phyloP scores from a whole-genome alignment of 805 yeast genomes.

The Cyberlindnera suaveolens region DNA sequence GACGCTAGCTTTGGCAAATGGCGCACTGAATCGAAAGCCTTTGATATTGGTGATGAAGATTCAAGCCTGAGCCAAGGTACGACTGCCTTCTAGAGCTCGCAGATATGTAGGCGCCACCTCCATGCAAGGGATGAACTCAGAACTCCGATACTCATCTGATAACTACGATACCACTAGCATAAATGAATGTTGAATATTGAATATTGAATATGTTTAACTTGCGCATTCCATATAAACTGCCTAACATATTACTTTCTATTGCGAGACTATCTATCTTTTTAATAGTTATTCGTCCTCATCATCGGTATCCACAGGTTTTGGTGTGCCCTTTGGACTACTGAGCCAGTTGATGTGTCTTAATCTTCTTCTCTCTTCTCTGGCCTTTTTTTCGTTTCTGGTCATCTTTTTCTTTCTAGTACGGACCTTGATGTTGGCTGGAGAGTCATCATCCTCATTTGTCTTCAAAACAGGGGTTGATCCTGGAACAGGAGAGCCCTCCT shows the following conservation, averaged over 20 bases:
- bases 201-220: not conserved
- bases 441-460: constrained; percentile 65
- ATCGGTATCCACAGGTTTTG: constrained; percentile 89
- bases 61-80: too few species aligned
- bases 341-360: constrained; percentile 92
- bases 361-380: constrained; percentile 89
- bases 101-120: too few species aligned
- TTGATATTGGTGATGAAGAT: too few species aligned
- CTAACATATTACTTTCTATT: not conserved
- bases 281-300: constrained; percentile 59
- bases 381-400: constrained; percentile 94
- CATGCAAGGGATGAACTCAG: too few species aligned
- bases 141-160: too few species aligned
- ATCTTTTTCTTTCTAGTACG: constrained; percentile 91
- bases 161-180: too few species aligned
- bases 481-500: constrained; percentile 43
- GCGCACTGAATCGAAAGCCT: too few species aligned
- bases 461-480: constrained; percentile 34
- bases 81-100: too few species aligned
- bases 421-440: constrained; percentile 94
- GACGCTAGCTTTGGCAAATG: too few species aligned
- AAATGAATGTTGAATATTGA: not conserved
- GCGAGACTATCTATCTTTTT: not conserved
- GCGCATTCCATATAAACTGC: not conserved
- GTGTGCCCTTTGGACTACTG: constrained; percentile 95